phyloP scores from a whole-genome alignment of 2,329 filamentous ascomycete genomes.

The Seiridium unicorne region DNA sequence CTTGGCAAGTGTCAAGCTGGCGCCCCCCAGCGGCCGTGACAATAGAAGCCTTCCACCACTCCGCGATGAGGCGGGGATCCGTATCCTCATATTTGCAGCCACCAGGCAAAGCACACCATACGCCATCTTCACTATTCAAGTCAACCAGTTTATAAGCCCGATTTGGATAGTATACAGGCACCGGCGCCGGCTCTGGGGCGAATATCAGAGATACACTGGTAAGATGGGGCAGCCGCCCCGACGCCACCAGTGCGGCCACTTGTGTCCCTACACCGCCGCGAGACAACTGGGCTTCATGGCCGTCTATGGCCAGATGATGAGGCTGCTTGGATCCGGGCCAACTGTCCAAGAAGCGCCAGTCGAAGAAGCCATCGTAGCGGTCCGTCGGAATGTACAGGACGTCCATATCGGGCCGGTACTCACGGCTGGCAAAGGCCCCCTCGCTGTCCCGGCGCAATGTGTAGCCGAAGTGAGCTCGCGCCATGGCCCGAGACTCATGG shows the following conservation, averaged over 20 bases:
- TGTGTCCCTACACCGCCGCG: neutral
- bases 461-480: neutral
- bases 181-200: neutral
- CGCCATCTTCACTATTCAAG: neutral
- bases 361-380: neutral
- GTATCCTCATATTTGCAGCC: constrained; percentile 2
- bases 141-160: neutral
- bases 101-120: neutral
- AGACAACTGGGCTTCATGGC: neutral
- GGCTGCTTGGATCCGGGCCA: neutral
- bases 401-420: neutral
- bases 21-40: neutral
- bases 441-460: neutral
- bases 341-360: neutral
- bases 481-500: neutral
- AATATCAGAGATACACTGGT: neutral
- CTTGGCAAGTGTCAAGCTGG: neutral
- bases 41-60: neutral
- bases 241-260: neutral
- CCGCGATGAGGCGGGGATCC: neutral
- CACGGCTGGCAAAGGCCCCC: neutral
- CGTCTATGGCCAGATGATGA: neutral
- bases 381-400: neutral
- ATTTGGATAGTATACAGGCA: neutral
- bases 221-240: neutral